A percentile compares a stretch with the other conserved stretches of the same genome.
Conservation (phyloP, 257 asterid species). For the Petunia secreta region DNA sequence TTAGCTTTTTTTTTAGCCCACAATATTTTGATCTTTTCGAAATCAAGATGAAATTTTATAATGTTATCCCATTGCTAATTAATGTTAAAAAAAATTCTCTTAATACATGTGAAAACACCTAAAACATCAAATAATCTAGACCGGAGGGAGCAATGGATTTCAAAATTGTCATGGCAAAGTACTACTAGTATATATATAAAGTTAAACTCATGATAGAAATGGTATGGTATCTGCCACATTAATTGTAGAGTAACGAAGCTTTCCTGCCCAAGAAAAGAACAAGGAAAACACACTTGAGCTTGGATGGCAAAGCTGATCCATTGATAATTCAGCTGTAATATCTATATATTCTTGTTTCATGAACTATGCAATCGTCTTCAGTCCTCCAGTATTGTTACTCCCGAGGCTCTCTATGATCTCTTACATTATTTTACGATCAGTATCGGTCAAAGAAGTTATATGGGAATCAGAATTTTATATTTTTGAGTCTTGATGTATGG, state of each 20-base stretch:
- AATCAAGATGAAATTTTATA: too few relatives aligned
- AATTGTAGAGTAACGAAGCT: not conserved
- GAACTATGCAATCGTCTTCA: not conserved
- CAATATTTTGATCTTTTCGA: too few relatives aligned
- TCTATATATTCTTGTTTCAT: not conserved
- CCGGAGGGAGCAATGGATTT: too few relatives aligned
- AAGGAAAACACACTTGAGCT: not conserved
- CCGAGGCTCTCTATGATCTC: conserved; percentile 25
- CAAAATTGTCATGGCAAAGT: too few relatives aligned
- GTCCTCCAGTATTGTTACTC: conserved; percentile 13
- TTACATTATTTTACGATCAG: conserved; percentile 19
- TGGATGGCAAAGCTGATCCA: not conserved
- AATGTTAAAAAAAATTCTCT: too few relatives aligned
- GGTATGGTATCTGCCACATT: not conserved
- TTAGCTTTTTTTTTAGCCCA: too few relatives aligned
- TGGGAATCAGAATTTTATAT: not conserved
- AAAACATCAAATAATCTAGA: too few relatives aligned
- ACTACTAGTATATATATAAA: not conserved
- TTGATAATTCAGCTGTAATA: not conserved
- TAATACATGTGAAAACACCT: too few relatives aligned
- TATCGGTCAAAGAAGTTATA: conserved; percentile 20
- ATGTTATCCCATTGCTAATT: too few relatives aligned
- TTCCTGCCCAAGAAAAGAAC: not conserved
- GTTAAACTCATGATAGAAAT: not conserved
- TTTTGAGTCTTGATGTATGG: not conserved